Conservation (phyloP, 768 basidiomycete genomes). For the Mrakia frigida region DNA sequence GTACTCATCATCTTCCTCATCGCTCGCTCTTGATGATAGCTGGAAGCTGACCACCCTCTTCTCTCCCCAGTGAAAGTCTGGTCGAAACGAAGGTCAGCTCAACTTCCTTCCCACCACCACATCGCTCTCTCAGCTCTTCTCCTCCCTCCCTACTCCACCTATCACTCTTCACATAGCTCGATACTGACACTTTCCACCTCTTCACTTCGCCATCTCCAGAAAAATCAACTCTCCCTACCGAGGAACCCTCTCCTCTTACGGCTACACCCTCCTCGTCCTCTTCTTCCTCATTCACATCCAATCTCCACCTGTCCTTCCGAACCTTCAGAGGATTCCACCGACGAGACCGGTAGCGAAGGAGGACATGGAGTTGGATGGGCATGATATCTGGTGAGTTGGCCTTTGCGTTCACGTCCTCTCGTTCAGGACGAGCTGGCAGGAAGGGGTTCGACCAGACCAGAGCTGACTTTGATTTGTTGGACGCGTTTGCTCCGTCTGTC, state of each 20-base stretch:
- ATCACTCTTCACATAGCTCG: background rate
- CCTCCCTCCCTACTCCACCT: too few relatives aligned
- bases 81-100: constrained; percentile 70
- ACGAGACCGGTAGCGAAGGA: constrained; percentile 55
- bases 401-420: background rate
- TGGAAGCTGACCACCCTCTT: too few relatives aligned
- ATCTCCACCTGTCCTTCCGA: constrained; percentile 91
- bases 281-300: constrained; percentile 98
- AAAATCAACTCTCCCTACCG: constrained; percentile 99
- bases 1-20: constrained; percentile 39
- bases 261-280: constrained; percentile 95
- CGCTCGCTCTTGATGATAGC: too few relatives aligned
- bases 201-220: background rate
- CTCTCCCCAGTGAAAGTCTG: constrained; percentile 84
- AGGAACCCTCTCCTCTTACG: constrained; percentile 79
- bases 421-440: background rate
- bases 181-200: background rate
- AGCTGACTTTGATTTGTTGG: background rate
- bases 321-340: constrained; percentile 90
- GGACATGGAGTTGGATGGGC: constrained; percentile 58
- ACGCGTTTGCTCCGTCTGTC: background rate
- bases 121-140: background rate
- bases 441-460: too few relatives aligned
- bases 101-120: background rate
- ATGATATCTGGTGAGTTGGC: constrained; percentile 66